Percentiles rank a stretch among this genome's conserved stretches.
These are phyloP conservation scores for Aspergillus carlsbadensis DNA, from an alignment of 495 filamentous ascomycete genomes.

Conservation along the genomic window DNA sequence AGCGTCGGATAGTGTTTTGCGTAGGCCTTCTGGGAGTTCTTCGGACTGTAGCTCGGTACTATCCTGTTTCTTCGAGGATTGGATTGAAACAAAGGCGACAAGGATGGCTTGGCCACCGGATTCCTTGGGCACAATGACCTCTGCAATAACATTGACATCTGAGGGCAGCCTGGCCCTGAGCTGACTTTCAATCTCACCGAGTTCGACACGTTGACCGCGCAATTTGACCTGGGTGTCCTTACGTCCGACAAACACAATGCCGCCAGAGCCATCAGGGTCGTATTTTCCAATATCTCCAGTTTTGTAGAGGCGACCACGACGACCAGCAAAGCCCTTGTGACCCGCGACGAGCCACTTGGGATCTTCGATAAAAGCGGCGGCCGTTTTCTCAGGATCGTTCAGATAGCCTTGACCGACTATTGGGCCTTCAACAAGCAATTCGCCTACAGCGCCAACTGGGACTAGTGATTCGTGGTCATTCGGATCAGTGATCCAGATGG, in stretches of 20 bases:
- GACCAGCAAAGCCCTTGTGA: conserved; percentile 33
- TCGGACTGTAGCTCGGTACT: conserved; percentile 18
- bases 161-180: conserved; percentile 31
- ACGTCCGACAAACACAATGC: conserved; percentile 57
- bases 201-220: conserved; percentile 61
- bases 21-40: conserved; percentile 22
- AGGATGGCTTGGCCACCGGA: conserved; percentile 31
- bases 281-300: conserved; percentile 56
- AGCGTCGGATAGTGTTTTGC: conserved; percentile 21
- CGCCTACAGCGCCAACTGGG: conserved; percentile 53
- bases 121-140: conserved; percentile 37
- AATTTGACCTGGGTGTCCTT: conserved; percentile 65
- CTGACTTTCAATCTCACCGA: conserved; percentile 53
- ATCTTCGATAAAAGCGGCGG: conserved; percentile 44
- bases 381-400: conserved; percentile 46
- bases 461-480: conserved; percentile 42
- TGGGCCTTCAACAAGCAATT: conserved; percentile 55
- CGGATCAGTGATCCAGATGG: conserved; percentile 50
- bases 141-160: conserved; percentile 34
- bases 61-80: conserved; percentile 24
- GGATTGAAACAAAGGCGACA: conserved; percentile 38
- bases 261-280: conserved; percentile 47
- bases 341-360: conserved; percentile 48
- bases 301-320: conserved; percentile 43
- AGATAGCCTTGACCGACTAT: conserved; percentile 53